Evolutionary conservation across 352 stramenopile genomes (phyloP).

Genomic region (Sclerospora graminicola): DNA sequence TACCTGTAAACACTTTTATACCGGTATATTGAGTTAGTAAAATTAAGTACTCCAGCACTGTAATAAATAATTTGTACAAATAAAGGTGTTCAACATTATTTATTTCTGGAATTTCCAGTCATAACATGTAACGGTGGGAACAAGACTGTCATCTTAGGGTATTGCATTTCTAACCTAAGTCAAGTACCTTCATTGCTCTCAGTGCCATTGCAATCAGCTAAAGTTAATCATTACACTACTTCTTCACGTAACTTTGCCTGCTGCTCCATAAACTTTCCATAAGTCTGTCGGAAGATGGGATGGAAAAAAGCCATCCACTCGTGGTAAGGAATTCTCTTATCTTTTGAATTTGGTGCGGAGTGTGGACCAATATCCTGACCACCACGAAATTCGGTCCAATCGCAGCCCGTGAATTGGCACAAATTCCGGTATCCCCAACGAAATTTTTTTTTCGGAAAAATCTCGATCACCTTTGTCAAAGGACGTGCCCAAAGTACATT

Average conservation of each 20-base stretch:
- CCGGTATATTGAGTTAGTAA: no score
- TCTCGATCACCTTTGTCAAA: constrained; percentile 49
- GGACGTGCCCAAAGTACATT: constrained; percentile 61
- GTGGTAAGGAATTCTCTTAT: constrained; percentile 39
- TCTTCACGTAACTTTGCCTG: constrained; percentile 7
- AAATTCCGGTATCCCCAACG: constrained; percentile 73
- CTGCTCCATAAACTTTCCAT: constrained; percentile 12
- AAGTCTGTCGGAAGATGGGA: constrained; percentile 23
- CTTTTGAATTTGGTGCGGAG: constrained; percentile 24
- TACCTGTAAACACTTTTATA: no score
- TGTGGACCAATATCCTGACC: constrained; percentile 24
- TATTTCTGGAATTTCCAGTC: no score
- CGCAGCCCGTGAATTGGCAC: constrained; percentile 57
- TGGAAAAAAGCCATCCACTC: constrained; percentile 49
- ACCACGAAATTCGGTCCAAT: constrained; percentile 48
- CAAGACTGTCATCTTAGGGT: no score
- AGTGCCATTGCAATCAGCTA: no score
- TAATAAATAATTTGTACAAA: no score
- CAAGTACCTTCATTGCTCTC: no score
- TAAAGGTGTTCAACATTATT: no score
- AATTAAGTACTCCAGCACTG: no score
- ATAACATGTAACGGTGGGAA: no score
- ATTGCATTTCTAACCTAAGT: no score
- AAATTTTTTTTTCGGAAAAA: constrained; percentile 42
- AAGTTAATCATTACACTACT: no score